Evolutionary conservation across 495 filamentous ascomycete genomes (phyloP), one percentile per base, ranked within the genome.

Genomic region (Lasiosphaeria miniovina): DNA sequence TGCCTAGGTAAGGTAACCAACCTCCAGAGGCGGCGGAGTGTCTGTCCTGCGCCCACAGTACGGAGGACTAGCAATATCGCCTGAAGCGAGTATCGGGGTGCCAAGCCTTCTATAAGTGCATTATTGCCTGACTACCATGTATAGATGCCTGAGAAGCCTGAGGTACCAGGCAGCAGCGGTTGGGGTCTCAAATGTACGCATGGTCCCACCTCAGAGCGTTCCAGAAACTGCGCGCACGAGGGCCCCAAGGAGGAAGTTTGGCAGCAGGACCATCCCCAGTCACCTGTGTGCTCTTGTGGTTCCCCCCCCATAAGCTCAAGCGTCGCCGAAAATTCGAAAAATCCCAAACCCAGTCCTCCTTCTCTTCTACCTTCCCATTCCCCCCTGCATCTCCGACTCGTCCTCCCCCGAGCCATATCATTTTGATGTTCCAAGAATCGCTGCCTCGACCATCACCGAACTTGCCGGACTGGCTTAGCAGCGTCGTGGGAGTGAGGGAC

Each of bases 261-360:
- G 58, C 59, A 60, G 63, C 54, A 33, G 34, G 60, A 57, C 54
- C 67, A 62, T 72, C 69, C 69, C 67, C 69, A 68, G 68, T 71
- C 69, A 63, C 65, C 62, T 63, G 12, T 63, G 63, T 58, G 62
- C 57, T 65, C 65, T 59, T 68, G 65, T 62, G 61, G 63, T 67
- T 59, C 61, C 62, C 65, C 65, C 65, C 67, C 61, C 65, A 68
- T 67, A 57, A 65, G 64, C 61, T 66, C 70, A 69, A 71, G 66
- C 68, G 68, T 63, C 62, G 65, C 68, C 66, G 71, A 75, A 73
- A 73, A 65, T 67, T 68, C 65, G 57, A 66, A 69, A 73, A 67
- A 57, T 61, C 67, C 70, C 70, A 75, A 72, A 66, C 73, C 43
- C 62, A 65, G 62, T 60, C 54, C 62, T 68, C 63, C 58, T 53